Conservation (phyloP, 805 yeast genomes). For the Candida sithepensis region DNA sequence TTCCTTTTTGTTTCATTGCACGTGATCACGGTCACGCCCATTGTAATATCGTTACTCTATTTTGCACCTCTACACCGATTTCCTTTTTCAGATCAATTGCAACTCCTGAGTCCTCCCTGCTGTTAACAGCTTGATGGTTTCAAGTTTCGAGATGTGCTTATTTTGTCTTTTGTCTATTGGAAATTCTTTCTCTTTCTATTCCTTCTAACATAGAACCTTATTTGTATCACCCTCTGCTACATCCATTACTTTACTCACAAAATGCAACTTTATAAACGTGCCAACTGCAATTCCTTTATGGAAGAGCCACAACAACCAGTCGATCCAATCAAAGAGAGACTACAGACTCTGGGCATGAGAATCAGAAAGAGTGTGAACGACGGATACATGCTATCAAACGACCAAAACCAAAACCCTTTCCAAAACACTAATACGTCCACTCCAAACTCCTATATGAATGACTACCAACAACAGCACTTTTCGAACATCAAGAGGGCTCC, state of each 20-base stretch:
- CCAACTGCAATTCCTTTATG: constrained; percentile 1
- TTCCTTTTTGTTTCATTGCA: no score
- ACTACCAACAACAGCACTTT: constrained; percentile 18
- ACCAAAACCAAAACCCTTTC: constrained; percentile 6
- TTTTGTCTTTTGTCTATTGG: neutral
- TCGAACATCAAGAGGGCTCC: constrained; percentile 33
- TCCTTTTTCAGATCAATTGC: no score
- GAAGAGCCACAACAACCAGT: neutral
- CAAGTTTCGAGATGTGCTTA: no score
- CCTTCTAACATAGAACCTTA: neutral
- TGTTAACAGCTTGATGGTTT: no score
- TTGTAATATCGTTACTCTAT: no score
- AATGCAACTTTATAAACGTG: constrained; percentile 5
- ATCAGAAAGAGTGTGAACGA: constrained; percentile 64
- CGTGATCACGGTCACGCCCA: no score
- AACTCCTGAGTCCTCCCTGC: no score
- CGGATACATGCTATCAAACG: constrained; percentile 42
- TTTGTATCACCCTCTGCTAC: no score
- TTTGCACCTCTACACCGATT: no score
- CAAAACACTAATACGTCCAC: neutral
- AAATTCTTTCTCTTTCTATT: no score
- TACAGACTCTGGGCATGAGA: constrained; percentile 66
- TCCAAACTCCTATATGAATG: constrained; percentile 5
- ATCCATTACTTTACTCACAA: neutral
- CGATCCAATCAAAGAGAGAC: constrained; percentile 30